Conservation (phyloP, 2,329 filamentous ascomycete genomes). For the Fusarium sp. region DNA sequence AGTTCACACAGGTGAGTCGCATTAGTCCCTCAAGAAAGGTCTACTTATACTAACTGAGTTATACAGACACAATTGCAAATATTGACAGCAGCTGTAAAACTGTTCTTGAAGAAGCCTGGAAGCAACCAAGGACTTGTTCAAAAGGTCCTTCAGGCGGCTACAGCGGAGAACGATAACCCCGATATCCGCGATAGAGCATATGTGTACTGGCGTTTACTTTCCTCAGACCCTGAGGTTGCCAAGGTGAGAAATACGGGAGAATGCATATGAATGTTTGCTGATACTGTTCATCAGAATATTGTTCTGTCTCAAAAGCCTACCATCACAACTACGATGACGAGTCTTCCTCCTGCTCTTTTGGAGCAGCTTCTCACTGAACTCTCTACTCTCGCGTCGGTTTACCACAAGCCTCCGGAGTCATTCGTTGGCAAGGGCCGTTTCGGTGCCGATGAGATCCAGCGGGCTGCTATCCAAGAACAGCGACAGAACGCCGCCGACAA, state of each 20-base stretch:
- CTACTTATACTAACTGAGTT: not conserved
- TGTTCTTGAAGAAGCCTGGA: slow-evolving; percentile 96
- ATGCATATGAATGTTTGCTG: not conserved
- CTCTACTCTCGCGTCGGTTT: slow-evolving; percentile 94
- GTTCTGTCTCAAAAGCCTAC: slow-evolving; percentile 94
- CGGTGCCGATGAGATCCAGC: slow-evolving; percentile 93
- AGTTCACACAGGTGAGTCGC: slow-evolving; percentile 84
- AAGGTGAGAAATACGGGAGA: slow-evolving; percentile 67
- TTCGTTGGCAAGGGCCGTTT: slow-evolving; percentile 96
- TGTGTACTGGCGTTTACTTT: slow-evolving; percentile 96
- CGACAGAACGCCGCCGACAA: slow-evolving; percentile 92
- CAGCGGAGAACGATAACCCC: slow-evolving; percentile 95
- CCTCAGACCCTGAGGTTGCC: slow-evolving; percentile 88
- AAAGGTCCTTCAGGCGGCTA: slow-evolving; percentile 92
- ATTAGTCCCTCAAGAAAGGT: not conserved
- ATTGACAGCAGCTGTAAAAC: slow-evolving; percentile 94
- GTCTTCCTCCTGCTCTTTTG: slow-evolving; percentile 82
- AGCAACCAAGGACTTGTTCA: slow-evolving; percentile 92
- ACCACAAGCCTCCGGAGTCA: slow-evolving; percentile 98
- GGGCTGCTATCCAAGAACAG: slow-evolving; percentile 96
- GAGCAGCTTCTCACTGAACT: slow-evolving; percentile 92
- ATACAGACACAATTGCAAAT: slow-evolving; percentile 94
- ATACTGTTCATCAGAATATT: slow-evolving; percentile 67
- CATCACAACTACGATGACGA: slow-evolving; percentile 93
- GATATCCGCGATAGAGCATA: slow-evolving; percentile 97